phyloP scores from a whole-genome alignment of 176 grass and related monocot species.

The Rhynchospora tenuis region DNA sequence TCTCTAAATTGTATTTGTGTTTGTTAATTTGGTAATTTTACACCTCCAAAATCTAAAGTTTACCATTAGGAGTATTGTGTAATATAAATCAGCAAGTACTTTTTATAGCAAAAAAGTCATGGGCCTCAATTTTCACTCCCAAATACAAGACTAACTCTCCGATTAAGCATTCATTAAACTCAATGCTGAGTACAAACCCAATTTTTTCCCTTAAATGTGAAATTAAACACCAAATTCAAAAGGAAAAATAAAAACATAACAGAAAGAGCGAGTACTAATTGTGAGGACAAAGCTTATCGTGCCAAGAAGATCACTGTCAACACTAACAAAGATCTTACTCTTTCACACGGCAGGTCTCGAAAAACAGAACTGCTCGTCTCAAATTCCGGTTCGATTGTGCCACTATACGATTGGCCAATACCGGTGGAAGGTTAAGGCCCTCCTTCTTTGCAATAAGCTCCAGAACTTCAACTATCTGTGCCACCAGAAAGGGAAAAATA shows the following conservation, averaged over 20 bases:
- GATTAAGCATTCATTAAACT: background rate
- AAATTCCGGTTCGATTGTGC: conserved; percentile 85
- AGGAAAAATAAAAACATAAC: background rate
- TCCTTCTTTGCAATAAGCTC: conserved; percentile 98
- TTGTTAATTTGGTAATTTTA: background rate
- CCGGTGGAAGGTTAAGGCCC: conserved; percentile 69
- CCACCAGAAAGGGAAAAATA: conserved; percentile 6
- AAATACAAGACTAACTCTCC: background rate
- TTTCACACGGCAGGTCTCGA: conserved; percentile 93
- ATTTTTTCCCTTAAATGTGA: background rate
- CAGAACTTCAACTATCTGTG: conserved; percentile 71
- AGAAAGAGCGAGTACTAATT: background rate
- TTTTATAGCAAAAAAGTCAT: background rate
- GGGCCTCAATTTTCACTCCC: background rate
- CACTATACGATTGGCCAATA: conserved; percentile 67
- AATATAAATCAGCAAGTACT: background rate
- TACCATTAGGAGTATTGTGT: background rate
- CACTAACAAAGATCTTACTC: conserved; percentile 44
- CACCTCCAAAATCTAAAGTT: background rate
- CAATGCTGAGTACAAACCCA: background rate
- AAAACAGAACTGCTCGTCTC: conserved; percentile 89
- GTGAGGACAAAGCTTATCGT: background rate
- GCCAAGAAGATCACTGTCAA: background rate
- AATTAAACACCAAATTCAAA: background rate
- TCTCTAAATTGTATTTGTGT: background rate